A percentile compares a stretch with the other conserved stretches of the same genome.
Conservation (phyloP, 176 grass and related monocot genomes). For the Poa annua region DNA sequence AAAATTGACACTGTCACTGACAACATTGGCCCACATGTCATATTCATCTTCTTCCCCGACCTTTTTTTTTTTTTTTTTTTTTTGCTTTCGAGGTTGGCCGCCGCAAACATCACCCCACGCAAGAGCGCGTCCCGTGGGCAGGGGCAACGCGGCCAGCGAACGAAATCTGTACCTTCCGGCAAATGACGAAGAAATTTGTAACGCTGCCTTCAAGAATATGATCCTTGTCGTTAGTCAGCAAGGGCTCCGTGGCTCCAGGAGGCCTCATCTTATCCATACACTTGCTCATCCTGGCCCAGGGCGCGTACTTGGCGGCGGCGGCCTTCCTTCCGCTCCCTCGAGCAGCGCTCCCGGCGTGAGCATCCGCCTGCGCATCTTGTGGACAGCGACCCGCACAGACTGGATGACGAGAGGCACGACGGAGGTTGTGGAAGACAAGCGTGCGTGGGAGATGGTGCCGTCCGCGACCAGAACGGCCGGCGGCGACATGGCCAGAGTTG, state of each 20-base stretch:
- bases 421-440: conserved; percentile 46
- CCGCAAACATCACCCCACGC: too few species aligned
- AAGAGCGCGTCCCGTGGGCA: too few species aligned
- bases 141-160: too few species aligned
- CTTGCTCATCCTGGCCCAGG: conserved; percentile 81
- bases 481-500: conserved; percentile 32
- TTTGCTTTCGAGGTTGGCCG: too few species aligned
- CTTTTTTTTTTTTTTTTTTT: too few species aligned
- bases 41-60: too few species aligned
- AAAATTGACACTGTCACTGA: too few species aligned
- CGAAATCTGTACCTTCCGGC: conserved; percentile 61
- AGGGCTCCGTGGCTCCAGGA: conserved; percentile 65
- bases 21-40: too few species aligned
- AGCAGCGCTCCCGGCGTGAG: conserved; percentile 58
- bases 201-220: conserved; percentile 79
- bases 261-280: conserved; percentile 86
- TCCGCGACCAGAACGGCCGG: conserved; percentile 58
- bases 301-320: conserved; percentile 66
- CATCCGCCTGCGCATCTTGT: too few species aligned
- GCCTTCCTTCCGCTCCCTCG: conserved; percentile 62
- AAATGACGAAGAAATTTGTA: conserved; percentile 87
- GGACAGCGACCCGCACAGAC: too few species aligned
- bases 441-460: conserved; percentile 47
- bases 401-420: conserved; percentile 74
- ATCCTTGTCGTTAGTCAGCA: conserved; percentile 79